Percentiles rank a stretch among this genome's conserved stretches.
These are phyloP conservation scores for Phaeosphaeriaceae sp. DNA, from an alignment of 2,329 filamentous ascomycete species.

Conservation along the genomic window DNA sequence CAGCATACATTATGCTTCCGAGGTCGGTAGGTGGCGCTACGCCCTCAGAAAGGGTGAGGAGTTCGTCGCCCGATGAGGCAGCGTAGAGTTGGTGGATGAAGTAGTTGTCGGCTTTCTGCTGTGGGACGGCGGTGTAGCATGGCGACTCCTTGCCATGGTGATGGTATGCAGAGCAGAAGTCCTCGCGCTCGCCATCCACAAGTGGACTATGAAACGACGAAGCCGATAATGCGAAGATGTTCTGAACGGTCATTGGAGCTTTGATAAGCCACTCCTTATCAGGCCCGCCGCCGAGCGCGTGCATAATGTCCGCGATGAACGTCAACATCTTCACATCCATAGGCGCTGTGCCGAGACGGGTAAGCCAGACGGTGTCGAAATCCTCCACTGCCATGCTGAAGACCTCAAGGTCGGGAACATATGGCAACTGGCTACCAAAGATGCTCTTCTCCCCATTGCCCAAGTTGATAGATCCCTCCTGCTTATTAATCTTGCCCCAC, in stretches of 20 bases:
- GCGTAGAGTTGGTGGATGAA: background rate
- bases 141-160: background rate
- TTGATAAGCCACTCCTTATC: background rate
- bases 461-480: background rate
- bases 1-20: background rate
- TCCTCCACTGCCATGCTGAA: background rate
- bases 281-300: background rate
- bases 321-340: background rate
- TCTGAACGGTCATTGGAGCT: background rate
- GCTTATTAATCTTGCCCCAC: too few relatives aligned
- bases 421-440: background rate
- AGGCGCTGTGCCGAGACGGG: background rate
- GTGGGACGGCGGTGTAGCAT: background rate
- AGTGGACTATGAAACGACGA: background rate
- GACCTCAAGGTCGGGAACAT: background rate
- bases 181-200: background rate
- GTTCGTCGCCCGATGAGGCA: background rate
- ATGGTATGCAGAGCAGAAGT: constrained; percentile 2
- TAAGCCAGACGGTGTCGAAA: background rate
- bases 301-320: constrained; percentile 1
- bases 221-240: background rate
- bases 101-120: background rate
- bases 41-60: background rate
- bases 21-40: background rate
- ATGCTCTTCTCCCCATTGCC: background rate